Percentiles rank a stretch among this genome's conserved stretches.
These are phyloP conservation scores for Candida tibetensis DNA, from an alignment of 805 yeast genomes.

Conservation along the genomic window DNA sequence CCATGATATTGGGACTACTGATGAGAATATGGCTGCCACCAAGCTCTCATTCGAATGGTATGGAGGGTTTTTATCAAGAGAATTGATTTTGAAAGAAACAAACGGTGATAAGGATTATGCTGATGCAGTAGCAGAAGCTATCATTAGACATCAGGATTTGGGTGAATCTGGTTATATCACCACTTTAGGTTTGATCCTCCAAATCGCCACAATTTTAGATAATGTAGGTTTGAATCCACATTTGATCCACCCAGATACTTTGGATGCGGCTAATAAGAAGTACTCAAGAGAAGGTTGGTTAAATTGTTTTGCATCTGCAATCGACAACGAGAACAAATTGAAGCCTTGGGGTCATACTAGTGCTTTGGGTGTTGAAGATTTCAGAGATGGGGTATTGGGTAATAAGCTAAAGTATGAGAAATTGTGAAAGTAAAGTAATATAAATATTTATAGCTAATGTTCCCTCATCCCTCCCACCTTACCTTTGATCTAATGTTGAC, in stretches of 20 bases:
- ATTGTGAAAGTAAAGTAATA: no score
- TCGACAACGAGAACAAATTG: constrained; percentile 26
- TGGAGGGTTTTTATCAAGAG: constrained; percentile 30
- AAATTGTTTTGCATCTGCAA: constrained; percentile 29
- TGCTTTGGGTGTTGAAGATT: constrained; percentile 27
- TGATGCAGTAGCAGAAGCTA: constrained; percentile 35
- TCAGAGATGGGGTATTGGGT: constrained; percentile 25
- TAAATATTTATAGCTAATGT: no score
- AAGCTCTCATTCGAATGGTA: constrained; percentile 34
- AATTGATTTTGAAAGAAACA: constrained; percentile 21
- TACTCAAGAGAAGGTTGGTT: constrained; percentile 29
- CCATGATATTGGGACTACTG: constrained; percentile 36
- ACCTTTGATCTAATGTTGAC: no score
- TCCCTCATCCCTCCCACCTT: no score
- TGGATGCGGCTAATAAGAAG: constrained; percentile 23
- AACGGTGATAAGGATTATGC: constrained; percentile 25
- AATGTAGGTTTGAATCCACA: constrained; percentile 29
- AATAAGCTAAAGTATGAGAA: constrained; percentile 23
- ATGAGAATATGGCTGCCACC: constrained; percentile 29
- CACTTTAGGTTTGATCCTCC: constrained; percentile 30
- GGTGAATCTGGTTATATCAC: constrained; percentile 33
- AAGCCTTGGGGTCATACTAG: constrained; percentile 40
- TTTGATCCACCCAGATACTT: constrained; percentile 26
- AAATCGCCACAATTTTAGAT: constrained; percentile 32
- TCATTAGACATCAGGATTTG: constrained; percentile 34